Percentiles rank a stretch among this genome's conserved stretches.
Evolutionary conservation across 1,139 yeast genomes (phyloP).

Genomic region (Pneumocystis oryctolagi): DNA sequence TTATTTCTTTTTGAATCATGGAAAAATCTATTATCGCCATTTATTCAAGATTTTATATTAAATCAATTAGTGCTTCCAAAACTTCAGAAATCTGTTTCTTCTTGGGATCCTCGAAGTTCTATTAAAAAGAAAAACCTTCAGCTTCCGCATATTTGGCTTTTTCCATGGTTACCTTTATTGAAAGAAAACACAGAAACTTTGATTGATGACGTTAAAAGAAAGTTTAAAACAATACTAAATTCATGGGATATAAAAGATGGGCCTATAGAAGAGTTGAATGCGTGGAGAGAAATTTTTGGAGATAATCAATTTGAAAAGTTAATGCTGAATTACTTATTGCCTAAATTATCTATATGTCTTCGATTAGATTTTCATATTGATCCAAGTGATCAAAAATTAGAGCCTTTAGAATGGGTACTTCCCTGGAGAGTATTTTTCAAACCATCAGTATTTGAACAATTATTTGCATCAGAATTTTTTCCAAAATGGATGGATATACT

Average conservation of each 20-base stretch:
- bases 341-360: slow-evolving; percentile 23
- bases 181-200: slow-evolving; percentile 19
- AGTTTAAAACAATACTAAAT: slow-evolving; percentile 23
- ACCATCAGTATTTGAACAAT: slow-evolving; percentile 17
- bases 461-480: slow-evolving; percentile 23
- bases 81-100: slow-evolving; percentile 23
- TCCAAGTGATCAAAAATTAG: slow-evolving; percentile 23
- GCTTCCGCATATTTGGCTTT: slow-evolving; percentile 29
- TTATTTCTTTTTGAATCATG: slow-evolving; percentile 29
- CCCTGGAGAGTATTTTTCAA: slow-evolving; percentile 20
- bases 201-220: slow-evolving; percentile 20
- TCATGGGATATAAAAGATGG: slow-evolving; percentile 25
- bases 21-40: slow-evolving; percentile 27
- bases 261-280: slow-evolving; percentile 22
- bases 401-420: slow-evolving; percentile 17
- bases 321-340: slow-evolving; percentile 22
- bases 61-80: slow-evolving; percentile 26
- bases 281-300: slow-evolving; percentile 30
- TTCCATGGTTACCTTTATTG: slow-evolving; percentile 33
- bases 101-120: slow-evolving; percentile 25
- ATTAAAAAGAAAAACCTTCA: slow-evolving; percentile 3
- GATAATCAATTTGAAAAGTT: slow-evolving; percentile 20
- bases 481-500: slow-evolving; percentile 24
- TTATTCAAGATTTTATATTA: slow-evolving; percentile 23
- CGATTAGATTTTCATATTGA: slow-evolving; percentile 19